These are phyloP conservation scores for Penicillium odoratum DNA, from an alignment of 495 filamentous ascomycete species.

Conservation along the genomic window DNA sequence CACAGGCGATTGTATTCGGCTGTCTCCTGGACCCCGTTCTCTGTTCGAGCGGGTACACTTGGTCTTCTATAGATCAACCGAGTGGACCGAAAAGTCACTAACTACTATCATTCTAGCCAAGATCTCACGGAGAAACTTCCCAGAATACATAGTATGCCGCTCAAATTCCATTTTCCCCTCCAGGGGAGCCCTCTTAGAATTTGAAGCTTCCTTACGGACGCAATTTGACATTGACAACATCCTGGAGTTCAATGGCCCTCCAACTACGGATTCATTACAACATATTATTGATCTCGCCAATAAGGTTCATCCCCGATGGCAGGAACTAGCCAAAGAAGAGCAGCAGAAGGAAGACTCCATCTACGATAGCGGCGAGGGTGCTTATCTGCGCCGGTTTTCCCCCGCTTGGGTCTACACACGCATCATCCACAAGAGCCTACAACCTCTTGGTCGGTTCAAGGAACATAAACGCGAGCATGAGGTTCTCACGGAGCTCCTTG, in stretches of 20 bases:
- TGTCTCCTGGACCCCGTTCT: conserved; percentile 69
- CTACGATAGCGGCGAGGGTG: conserved; percentile 83
- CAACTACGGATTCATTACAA: conserved; percentile 61
- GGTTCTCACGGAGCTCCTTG: conserved; percentile 72
- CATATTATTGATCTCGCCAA: conserved; percentile 72
- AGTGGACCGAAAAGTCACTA: conserved; percentile 96
- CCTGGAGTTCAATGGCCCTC: conserved; percentile 81
- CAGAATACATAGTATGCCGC: conserved; percentile 85
- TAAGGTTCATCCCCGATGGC: conserved; percentile 78
- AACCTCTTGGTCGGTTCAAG: conserved; percentile 82
- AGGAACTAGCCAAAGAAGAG: conserved; percentile 69
- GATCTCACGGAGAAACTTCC: conserved; percentile 83
- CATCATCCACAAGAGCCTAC: conserved; percentile 83
- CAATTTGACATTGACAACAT: conserved; percentile 82
- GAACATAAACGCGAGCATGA: conserved; percentile 75
- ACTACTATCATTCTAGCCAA: conserved; percentile 93
- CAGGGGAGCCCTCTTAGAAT: conserved; percentile 74
- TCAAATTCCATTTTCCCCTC: conserved; percentile 86
- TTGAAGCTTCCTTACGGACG: conserved; percentile 80
- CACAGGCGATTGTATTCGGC: conserved; percentile 80
- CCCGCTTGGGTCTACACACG: conserved; percentile 93
- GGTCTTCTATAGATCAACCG: conserved; percentile 93
- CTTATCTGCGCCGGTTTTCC: conserved; percentile 87
- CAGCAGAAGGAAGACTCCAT: conserved; percentile 75
- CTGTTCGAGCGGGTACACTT: conserved; percentile 93